phyloP scores from a whole-genome alignment of 2,329 filamentous ascomycete genomes.

The Aspergillus niger region DNA sequence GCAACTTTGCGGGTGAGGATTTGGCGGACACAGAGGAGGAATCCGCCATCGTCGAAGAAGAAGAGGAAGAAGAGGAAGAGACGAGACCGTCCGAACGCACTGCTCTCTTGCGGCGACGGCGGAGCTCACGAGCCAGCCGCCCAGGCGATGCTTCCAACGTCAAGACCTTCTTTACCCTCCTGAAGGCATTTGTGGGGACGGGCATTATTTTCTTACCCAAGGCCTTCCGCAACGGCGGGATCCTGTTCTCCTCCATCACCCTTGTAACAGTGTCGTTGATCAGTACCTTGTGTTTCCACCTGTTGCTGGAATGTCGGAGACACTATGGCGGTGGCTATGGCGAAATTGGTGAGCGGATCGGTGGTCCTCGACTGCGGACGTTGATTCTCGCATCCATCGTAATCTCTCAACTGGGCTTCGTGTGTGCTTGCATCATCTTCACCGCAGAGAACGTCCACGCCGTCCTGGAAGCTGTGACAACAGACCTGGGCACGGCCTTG shows the following conservation, averaged over 20 bases:
- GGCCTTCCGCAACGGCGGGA: constrained; percentile 75
- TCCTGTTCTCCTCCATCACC: constrained; percentile 71
- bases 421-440: constrained; percentile 76
- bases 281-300: constrained; percentile 70
- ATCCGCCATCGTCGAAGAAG: constrained; percentile 45
- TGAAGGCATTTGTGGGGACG: constrained; percentile 78
- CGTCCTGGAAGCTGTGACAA: constrained; percentile 65
- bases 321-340: constrained; percentile 71
- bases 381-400: constrained; percentile 71
- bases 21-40: constrained; percentile 60
- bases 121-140: constrained; percentile 50
- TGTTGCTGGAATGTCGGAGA: constrained; percentile 68
- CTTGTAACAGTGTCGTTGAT: constrained; percentile 66
- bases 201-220: constrained; percentile 82
- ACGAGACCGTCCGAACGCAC: constrained; percentile 51
- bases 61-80: constrained; percentile 53
- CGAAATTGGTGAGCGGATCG: constrained; percentile 68
- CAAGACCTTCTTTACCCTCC: constrained; percentile 75
- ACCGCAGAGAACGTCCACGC: constrained; percentile 72
- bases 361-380: constrained; percentile 63
- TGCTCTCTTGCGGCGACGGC: constrained; percentile 61
- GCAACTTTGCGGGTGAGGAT: constrained; percentile 75
- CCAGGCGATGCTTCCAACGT: constrained; percentile 67
- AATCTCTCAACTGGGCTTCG: constrained; percentile 75
- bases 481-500: constrained; percentile 50